Base-by-base conservation (phyloP, 257 asterid genomes). In the Ocimum tenuiflorum region DNA sequence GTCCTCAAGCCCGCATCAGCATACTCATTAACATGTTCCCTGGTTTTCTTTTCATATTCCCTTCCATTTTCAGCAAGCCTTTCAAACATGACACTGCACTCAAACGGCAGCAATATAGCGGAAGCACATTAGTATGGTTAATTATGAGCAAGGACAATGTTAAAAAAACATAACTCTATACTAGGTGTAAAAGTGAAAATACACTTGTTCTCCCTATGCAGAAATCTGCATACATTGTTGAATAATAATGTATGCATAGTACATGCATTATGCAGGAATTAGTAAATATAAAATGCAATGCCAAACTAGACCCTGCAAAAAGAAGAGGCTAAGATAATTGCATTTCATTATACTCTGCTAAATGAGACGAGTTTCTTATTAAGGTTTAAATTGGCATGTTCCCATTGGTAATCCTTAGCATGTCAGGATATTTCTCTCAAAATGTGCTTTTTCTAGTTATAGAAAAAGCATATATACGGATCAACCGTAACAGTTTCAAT, bases 1-100 rank as follows among this genome's bases (percentile, higher is more conserved):
- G 91, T 87, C 80, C 95, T 81, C 83, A 87, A 71, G 23, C 95
- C 95, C 12, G 89, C 88, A 72, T 83, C 83, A 24, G 89, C 89
- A 63, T 87, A 87, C 77, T 85, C 89, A 54, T 74, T 53, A 38
- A 85, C 85, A 38, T 87, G 91, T 38, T 55, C 71, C 65, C 74
- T 82, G 0, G 91, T 87, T 71, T 76, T 75, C 71, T 75, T 78
- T 77, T 82, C 91, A 1, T 73, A 81, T n/a, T 67, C 71, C 78
- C 77, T 74, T 50, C 85, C 83, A 10, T 73, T 71, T 36, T 67
- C 60, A 33, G 82, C 79, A 23, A 87, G 83, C 75, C 89, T 80
- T 79, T 82, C 88, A 39, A 85, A 81, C 81, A 85, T 87, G 68
- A 87, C 79, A 36, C 91, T 87, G 83, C 64, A 74, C 33, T 60